Percentiles rank a stretch among this genome's conserved stretches.
phyloP scores from a whole-genome alignment of 768 basidiomycete species.

The Hortiboletus campestris region DNA sequence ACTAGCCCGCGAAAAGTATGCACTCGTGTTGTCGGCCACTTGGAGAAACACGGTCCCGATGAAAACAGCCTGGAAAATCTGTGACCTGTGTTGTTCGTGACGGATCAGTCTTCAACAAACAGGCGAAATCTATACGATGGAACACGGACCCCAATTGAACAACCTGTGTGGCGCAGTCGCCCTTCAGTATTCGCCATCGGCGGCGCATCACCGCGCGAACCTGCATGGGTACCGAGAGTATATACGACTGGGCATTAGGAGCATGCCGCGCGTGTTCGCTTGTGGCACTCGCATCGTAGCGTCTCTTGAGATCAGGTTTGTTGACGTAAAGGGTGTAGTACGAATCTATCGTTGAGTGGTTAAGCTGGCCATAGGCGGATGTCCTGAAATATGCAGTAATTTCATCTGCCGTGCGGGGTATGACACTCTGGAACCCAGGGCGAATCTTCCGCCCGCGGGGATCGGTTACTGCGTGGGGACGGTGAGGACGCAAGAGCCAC shows the following conservation, averaged over 20 bases:
- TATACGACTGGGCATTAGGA: constrained; percentile 41
- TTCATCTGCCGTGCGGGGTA: constrained; percentile 56
- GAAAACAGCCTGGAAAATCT: constrained; percentile 20
- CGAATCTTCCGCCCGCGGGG: constrained; percentile 56
- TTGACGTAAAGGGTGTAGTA: constrained; percentile 48
- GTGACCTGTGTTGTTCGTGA: constrained; percentile 33
- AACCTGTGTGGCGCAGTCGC: constrained; percentile 37
- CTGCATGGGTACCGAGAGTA: constrained; percentile 45
- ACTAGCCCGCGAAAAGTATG: constrained; percentile 64
- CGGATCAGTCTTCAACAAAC: neutral
- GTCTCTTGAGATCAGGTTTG: constrained; percentile 39
- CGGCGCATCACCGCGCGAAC: constrained; percentile 43
- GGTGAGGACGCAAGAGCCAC: neutral
- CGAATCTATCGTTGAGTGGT: constrained; percentile 44
- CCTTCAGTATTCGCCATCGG: constrained; percentile 44
- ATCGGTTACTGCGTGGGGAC: constrained; percentile 46
- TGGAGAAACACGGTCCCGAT: constrained; percentile 42
- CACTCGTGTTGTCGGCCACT: constrained; percentile 32
- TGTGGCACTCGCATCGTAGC: constrained; percentile 47
- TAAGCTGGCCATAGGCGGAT: constrained; percentile 40
- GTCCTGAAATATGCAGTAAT: constrained; percentile 49
- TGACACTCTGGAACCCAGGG: constrained; percentile 35
- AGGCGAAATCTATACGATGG: constrained; percentile 3
- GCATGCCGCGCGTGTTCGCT: constrained; percentile 51
- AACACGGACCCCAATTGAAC: constrained; percentile 35